These are phyloP conservation scores for Penicillium cosmopolitanum DNA, from an alignment of 495 filamentous ascomycete genomes.

Conservation along the genomic window DNA sequence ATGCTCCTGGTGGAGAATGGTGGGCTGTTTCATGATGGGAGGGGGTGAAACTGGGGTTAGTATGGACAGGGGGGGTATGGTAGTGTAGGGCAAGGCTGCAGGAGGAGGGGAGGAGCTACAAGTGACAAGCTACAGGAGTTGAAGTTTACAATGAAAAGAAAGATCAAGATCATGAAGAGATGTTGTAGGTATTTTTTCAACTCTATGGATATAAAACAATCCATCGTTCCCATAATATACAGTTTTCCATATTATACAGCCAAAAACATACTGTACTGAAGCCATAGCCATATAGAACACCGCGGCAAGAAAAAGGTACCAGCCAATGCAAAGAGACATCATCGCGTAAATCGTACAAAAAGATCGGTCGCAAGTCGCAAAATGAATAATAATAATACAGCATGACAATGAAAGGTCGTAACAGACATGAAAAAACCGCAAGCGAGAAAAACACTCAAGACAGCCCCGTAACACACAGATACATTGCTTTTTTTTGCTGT, in stretches of 20 bases:
- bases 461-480: slow-evolving; percentile 21
- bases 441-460: slow-evolving; percentile 24
- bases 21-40: neutral
- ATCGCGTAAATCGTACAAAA: slow-evolving; percentile 32
- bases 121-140: no score
- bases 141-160: no score
- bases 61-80: no score
- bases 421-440: slow-evolving; percentile 29
- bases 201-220: slow-evolving; percentile 2
- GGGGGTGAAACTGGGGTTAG: neutral
- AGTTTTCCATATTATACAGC: slow-evolving; percentile 8
- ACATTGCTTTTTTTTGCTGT: slow-evolving; percentile 12
- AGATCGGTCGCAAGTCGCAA: slow-evolving; percentile 1
- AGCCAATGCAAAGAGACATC: slow-evolving; percentile 29
- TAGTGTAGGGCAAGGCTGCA: no score
- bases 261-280: slow-evolving; percentile 13
- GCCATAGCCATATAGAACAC: slow-evolving; percentile 16
- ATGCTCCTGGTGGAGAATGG: neutral
- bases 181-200: neutral
- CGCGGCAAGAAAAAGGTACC: slow-evolving; percentile 18
- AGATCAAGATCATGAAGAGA: neutral
- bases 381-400: slow-evolving; percentile 24
- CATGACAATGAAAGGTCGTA: slow-evolving; percentile 20
- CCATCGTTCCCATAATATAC: slow-evolving; percentile 10
- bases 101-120: no score